Conservation (phyloP, 352 stramenopile genomes). For the Globisporangium spiculum region DNA sequence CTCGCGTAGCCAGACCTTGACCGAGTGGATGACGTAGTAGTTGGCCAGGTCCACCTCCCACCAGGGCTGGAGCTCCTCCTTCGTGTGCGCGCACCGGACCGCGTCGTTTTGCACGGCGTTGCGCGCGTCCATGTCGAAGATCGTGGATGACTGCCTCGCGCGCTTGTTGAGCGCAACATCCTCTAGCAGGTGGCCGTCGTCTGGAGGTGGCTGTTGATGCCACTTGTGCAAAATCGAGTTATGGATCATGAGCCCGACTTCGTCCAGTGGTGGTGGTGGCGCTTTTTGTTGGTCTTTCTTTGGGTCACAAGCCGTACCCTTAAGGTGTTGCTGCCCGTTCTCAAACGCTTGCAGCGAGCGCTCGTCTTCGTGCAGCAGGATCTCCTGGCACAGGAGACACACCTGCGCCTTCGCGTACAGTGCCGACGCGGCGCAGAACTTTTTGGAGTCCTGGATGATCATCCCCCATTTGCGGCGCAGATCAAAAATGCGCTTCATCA, state of each 20-base stretch:
- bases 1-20: slow-evolving; percentile 42
- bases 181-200: slow-evolving; percentile 21
- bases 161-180: slow-evolving; percentile 41
- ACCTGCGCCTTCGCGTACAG: slow-evolving; percentile 40
- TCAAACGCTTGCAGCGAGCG: slow-evolving; percentile 6
- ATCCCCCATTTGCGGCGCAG: slow-evolving; percentile 43
- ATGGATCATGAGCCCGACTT: slow-evolving; percentile 34
- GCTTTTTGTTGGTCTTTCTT: background rate
- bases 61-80: slow-evolving; percentile 52
- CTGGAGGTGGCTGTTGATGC: slow-evolving; percentile 22
- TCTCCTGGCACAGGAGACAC: slow-evolving; percentile 45
- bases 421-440: slow-evolving; percentile 31
- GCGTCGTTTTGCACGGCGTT: slow-evolving; percentile 32
- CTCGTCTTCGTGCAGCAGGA: slow-evolving; percentile 33
- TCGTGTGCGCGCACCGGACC: slow-evolving; percentile 34
- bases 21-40: slow-evolving; percentile 44
- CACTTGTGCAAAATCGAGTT: slow-evolving; percentile 33
- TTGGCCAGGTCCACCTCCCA: slow-evolving; percentile 57
- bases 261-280: slow-evolving; percentile 6
- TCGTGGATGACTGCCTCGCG: slow-evolving; percentile 43
- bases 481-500: slow-evolving; percentile 55
- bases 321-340: background rate
- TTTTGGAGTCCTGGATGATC: slow-evolving; percentile 43
- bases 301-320: background rate
- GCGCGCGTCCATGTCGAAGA: slow-evolving; percentile 35